phyloP scores from a whole-genome alignment of 805 yeast genomes.

The Torulaspora quercuum region DNA sequence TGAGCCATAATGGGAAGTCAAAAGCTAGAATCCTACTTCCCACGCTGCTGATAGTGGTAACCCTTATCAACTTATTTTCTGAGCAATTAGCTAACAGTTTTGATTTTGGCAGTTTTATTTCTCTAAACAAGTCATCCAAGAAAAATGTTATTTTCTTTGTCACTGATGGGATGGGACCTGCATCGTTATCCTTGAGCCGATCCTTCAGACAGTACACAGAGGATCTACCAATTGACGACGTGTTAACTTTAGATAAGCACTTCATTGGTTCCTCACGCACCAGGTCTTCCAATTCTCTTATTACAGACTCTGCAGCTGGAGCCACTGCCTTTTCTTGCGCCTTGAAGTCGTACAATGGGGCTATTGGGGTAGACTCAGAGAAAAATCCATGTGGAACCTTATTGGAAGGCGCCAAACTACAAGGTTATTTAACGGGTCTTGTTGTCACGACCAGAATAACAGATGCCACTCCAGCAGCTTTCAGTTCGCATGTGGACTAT shows the following conservation, averaged over 20 bases:
- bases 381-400: constrained; percentile 81
- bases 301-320: constrained; percentile 96
- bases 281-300: constrained; percentile 66
- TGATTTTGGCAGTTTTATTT: not conserved
- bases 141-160: constrained; percentile 83
- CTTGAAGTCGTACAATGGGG: constrained; percentile 81
- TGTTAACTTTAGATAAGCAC: constrained; percentile 60
- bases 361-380: constrained; percentile 76
- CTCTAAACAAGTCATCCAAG: constrained; percentile 37
- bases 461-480: constrained; percentile 94
- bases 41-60: constrained; percentile 3
- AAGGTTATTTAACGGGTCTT: constrained; percentile 80
- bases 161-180: constrained; percentile 95
- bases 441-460: constrained; percentile 91
- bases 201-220: constrained; percentile 57
- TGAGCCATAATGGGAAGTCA: constrained; percentile 2
- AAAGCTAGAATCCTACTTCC: constrained; percentile 3
- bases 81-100: constrained; percentile 2
- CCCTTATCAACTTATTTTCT: constrained; percentile 1
- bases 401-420: constrained; percentile 78
- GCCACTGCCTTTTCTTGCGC: constrained; percentile 93
- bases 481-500: constrained; percentile 72
- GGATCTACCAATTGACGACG: constrained; percentile 50
- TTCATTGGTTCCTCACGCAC: constrained; percentile 84
- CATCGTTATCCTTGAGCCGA: constrained; percentile 75